Base-by-base conservation (phyloP, 306 rosid genomes). In the Purshia tridentata region DNA sequence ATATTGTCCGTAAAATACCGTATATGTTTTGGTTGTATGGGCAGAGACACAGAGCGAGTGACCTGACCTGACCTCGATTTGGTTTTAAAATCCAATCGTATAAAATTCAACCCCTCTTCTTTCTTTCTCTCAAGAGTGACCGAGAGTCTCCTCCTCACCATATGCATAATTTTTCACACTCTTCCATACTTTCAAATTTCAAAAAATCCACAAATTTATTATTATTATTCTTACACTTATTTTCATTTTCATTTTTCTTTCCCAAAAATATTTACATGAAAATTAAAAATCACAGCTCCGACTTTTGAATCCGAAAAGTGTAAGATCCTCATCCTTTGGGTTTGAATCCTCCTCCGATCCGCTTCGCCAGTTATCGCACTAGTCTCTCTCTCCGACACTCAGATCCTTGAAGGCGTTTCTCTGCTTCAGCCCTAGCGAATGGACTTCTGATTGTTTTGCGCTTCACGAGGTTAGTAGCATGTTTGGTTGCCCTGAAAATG, bases 341-440 rank as follows among this genome's bases (percentile, higher is more conserved):
- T 73, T 77, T 80, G 85, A 91, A 81, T 85, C 86, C 86, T 81
- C 86, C 85, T 81, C 82, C 80, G 85, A 87, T 87, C 90, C 77
- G 70, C 65, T 65, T 61, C 52, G 40, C 57, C 74, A 69, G 44
- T 61, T 81, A 45, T 41, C 82, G 19, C 67, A 79, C 23, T 50
- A 22, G 20, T 13, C 75, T 16, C 5, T 13, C 73, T 63, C 72
- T 57, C 42, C 29, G 69, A 35, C 37, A 60, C 57, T 19, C 90
- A 85, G 90, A 91, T 87, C 90, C 81, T 82, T 77, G 49, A 62
- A 45, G 73, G 61, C 57, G 19, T 65, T 47, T 75, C 70, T 53
- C 55, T 55, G 77, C 52, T 61, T 53, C 35, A 71, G 55, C 85
- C 82, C 3, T 68, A 77, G 77, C 62, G 64, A 40, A 88, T 81